These are phyloP conservation scores for Barnettozyma salicaria DNA, from an alignment of 805 yeast species.

Conservation along the genomic window DNA sequence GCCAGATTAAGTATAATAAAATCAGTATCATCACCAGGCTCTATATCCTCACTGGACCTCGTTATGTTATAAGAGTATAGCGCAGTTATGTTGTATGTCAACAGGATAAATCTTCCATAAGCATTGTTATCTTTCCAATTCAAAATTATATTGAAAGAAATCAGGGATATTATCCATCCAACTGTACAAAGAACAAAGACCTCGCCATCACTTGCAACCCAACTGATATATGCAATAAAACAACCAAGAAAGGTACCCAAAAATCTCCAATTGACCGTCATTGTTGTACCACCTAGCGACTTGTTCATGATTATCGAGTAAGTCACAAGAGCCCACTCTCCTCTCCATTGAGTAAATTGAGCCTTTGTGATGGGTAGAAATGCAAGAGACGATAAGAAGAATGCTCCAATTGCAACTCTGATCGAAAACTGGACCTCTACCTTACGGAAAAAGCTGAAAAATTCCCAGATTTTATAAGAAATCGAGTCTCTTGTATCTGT, in stretches of 20 bases:
- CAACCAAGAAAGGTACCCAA: conserved; percentile 76
- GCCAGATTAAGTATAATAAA: conserved; percentile 74
- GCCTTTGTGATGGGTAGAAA: conserved; percentile 50
- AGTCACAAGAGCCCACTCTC: conserved; percentile 82
- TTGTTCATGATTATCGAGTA: conserved; percentile 81
- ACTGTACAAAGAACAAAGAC: conserved; percentile 45
- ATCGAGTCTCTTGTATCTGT: conserved; percentile 15
- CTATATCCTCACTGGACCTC: conserved; percentile 44
- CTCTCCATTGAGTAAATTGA: conserved; percentile 58
- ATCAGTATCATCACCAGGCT: conserved; percentile 62
- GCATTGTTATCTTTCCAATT: conserved; percentile 57
- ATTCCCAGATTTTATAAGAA: conserved; percentile 40
- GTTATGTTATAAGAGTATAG: conserved; percentile 68
- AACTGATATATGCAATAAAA: conserved; percentile 47
- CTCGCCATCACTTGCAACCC: conserved; percentile 55
- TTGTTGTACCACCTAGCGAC: conserved; percentile 77
- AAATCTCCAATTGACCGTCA: conserved; percentile 69
- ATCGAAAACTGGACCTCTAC: conserved; percentile 75
- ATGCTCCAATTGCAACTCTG: conserved; percentile 73
- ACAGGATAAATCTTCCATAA: conserved; percentile 61
- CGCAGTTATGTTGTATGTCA: conserved; percentile 75
- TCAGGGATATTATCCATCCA: conserved; percentile 34
- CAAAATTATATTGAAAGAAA: conserved; percentile 50
- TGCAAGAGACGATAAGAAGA: conserved; percentile 60
- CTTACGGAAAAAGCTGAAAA: conserved; percentile 46